Conservation (phyloP, 2,329 filamentous ascomycete species). For the Zopfia rhizophila region DNA sequence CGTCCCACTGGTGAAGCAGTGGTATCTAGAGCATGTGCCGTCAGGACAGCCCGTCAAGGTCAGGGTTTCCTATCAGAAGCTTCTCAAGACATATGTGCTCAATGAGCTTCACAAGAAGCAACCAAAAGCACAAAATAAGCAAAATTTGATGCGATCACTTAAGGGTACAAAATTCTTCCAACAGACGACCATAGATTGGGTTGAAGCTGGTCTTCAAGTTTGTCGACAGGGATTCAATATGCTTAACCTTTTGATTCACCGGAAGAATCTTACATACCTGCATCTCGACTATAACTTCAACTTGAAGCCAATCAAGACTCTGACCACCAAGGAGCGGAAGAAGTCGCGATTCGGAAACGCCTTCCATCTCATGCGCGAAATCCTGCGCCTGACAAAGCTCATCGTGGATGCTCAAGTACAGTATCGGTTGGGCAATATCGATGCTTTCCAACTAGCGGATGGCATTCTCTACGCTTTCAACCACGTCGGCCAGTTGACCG, state of each 20-base stretch:
- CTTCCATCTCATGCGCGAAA: conserved; percentile 99
- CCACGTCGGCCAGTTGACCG: conserved; percentile 96
- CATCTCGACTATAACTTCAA: conserved; percentile 99
- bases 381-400: conserved; percentile 92
- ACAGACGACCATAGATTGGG: conserved; percentile 99
- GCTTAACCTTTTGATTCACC: conserved; percentile 95
- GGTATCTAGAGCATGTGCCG: conserved; percentile 96
- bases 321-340: conserved; percentile 98
- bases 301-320: conserved; percentile 96
- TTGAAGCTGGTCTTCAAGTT: conserved; percentile 97
- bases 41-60: conserved; percentile 94
- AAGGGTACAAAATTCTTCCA: conserved; percentile 99
- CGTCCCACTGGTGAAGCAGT: conserved; percentile 96
- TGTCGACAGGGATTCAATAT: conserved; percentile 99
- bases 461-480: conserved; percentile 99
- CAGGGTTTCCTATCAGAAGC: conserved; percentile 96
- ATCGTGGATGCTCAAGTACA: conserved; percentile 99
- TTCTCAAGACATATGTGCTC: conserved; percentile 93
- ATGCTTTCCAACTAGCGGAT: conserved; percentile 97
- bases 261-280: conserved; percentile 97
- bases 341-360: conserved; percentile 99
- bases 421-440: conserved; percentile 96
- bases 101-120: conserved; percentile 97
- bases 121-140: conserved; percentile 94
- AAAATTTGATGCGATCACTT: conserved; percentile 86